Evolutionary conservation across 306 rosid genomes (phyloP), one percentile per base, ranked within the genome.

Genomic region (Datisca glomerata): DNA sequence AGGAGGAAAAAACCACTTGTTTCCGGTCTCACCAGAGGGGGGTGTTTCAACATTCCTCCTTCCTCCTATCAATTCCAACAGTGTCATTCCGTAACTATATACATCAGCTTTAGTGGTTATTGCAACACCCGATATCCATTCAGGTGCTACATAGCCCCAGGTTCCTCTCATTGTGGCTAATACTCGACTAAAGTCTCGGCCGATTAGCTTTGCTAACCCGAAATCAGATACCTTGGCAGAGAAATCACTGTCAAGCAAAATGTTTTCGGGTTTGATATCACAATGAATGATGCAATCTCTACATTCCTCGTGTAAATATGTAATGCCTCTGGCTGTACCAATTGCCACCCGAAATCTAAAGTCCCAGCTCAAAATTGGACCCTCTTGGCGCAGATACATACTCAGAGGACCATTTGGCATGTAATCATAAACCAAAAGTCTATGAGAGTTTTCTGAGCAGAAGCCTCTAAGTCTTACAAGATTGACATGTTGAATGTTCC

Each of bases 61-160:
- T 11, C 96, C 96, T 1, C 81, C 71, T 1, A 85, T 41, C 24
- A 85, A 70, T 47, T 85, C 96, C 28, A 85, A 34, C 65, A 85
- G 13, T 1, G 93, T 85, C 96, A 80, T 85, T 23, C 96, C 93
- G 0, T 68, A 85, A 77, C 87, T 80, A 64, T 85, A 85, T 19
- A 85, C 96, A 43, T 85, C 96, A 0, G 87, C 93, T 49, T 80
- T 85, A 4, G 93, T 61, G 14, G 96, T 85, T 37, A 85, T 80
- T 11, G 76, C 75, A 42, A 66, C 79, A 7, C 95, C 95, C 1
- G 95, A 81, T 43, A 81, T 71, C 89, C 96, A 85, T 56, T 85
- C 96, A 0, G 96, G 96, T 1, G 96, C 96, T 6, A 85, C 79
- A 40, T 85, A 85, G 25, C 96, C 96, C 84, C 81, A 69, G 1